phyloP scores from a whole-genome alignment of 208 protist species.

The Leishmania amazonensis region DNA sequence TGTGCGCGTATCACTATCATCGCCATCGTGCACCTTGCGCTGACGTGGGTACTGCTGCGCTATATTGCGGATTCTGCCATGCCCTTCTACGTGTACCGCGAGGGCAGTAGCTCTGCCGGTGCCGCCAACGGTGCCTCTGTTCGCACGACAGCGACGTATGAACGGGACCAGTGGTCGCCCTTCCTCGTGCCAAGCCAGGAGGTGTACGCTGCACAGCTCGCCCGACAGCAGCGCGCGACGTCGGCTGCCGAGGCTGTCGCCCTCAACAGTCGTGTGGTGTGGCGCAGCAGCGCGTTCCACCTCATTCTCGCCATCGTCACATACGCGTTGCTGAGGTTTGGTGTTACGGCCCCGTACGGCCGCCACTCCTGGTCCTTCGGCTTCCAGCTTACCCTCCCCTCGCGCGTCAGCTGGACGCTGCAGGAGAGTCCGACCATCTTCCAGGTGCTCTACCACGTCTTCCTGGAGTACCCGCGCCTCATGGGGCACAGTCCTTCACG shows the following conservation, averaged over 20 bases:
- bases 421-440: constrained; percentile 78
- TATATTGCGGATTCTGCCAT: constrained; percentile 25
- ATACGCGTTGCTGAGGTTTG: constrained; percentile 25
- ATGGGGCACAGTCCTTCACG: constrained; percentile 19
- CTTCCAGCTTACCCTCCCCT: constrained; percentile 35
- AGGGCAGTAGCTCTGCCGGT: neutral
- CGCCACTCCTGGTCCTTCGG: constrained; percentile 23
- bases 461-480: constrained; percentile 48
- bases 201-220: neutral
- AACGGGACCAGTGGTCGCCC: constrained; percentile 8
- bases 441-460: constrained; percentile 64
- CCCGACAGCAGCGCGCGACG: neutral
- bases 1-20: neutral
- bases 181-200: neutral
- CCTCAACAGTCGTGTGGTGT: constrained; percentile 26
- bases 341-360: constrained; percentile 47
- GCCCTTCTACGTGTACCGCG: constrained; percentile 33
- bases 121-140: neutral
- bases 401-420: constrained; percentile 57
- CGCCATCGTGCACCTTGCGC: constrained; percentile 18
- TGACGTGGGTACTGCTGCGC: constrained; percentile 19
- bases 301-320: constrained; percentile 37
- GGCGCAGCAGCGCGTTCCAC: constrained; percentile 30
- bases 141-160: neutral
- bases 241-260: constrained; percentile 15